These are phyloP conservation scores for Clonostachys byssicola DNA, from an alignment of 2,329 filamentous ascomycete species.

Conservation along the genomic window DNA sequence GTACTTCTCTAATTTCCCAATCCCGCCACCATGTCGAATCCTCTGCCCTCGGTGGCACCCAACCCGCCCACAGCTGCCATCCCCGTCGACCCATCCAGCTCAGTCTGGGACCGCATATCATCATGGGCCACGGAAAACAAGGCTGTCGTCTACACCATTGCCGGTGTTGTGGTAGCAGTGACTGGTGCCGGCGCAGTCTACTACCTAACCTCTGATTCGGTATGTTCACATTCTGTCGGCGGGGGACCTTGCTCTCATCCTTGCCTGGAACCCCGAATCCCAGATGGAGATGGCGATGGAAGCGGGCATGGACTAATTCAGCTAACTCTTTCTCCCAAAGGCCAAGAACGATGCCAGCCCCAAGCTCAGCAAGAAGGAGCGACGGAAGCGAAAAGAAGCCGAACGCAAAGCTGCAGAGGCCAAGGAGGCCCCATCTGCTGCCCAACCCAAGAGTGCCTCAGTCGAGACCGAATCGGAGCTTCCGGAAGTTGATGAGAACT, in stretches of 20 bases:
- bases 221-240: slow-evolving; percentile 22
- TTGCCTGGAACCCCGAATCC: no score
- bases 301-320: no score
- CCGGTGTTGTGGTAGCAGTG: slow-evolving; percentile 87
- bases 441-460: slow-evolving; percentile 43
- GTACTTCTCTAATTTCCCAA: slow-evolving; percentile 8
- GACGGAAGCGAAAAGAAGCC: slow-evolving; percentile 80
- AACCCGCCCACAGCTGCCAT: slow-evolving; percentile 35
- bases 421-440: slow-evolving; percentile 23
- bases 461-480: slow-evolving; percentile 63
- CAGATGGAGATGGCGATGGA: no score
- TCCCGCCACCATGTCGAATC: slow-evolving; percentile 32
- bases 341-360: slow-evolving; percentile 43
- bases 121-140: slow-evolving; percentile 96
- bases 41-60: slow-evolving; percentile 43
- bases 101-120: slow-evolving; percentile 85
- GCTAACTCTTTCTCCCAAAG: slow-evolving; percentile 28
- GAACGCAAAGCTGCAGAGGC: slow-evolving; percentile 51
- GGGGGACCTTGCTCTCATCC: no score
- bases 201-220: slow-evolving; percentile 66
- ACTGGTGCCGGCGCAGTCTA: slow-evolving; percentile 91
- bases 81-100: slow-evolving; percentile 54
- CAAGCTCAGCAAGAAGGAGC: slow-evolving; percentile 86
- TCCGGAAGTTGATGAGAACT: slow-evolving; percentile 60
- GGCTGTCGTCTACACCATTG: slow-evolving; percentile 91